Base-by-base conservation (phyloP, 2,329 filamentous ascomycete genomes). In the Fusarium burgessii region DNA sequence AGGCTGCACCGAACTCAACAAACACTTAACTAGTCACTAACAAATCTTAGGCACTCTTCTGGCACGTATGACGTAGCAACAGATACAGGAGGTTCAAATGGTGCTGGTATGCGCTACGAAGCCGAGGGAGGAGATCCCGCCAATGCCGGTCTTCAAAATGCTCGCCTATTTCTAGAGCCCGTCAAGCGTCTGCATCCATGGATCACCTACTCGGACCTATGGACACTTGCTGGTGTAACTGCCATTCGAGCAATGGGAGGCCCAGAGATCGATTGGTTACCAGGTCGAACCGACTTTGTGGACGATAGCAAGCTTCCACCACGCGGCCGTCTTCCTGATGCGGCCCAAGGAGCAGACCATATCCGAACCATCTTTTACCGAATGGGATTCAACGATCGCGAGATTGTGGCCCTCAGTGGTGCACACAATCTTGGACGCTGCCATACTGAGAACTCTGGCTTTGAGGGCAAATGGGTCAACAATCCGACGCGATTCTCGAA, bases 131-230 rank as follows among this genome's bases (percentile, higher is more conserved):
- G 58, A 12, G 58, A 62, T 32, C 58, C 58, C 7, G 58, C 58
- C 35, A 62, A 62, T 27, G 58, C 58, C 3, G 58, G 58, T 15
- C 58, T 62, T 4, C 58, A 62, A 18, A 60, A 62, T 25, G 58
- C 58, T 42, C 58, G 58, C 17, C 14, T 62, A 3, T 62, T 62
- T 4, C 42, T 62, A 9, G 58, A 62, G n/a, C 58, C 55, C 14
- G 23, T 62, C 15, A 62, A 62, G 7, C 58, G 42, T 17, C 58
- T 62, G 10, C 55, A 62, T 3, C 35, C 58, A 2, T 62, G 58
- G 58, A 62, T 62, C 8, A 62, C 58, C 12, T 62, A 62, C 15
- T 60, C 58, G 6, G 58, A 62, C 13, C 55, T 62, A 14, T 62
- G 58, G 58, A 62, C 58, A 0, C 35, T 62, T 7, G 58, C 58